Evolutionary conservation across 768 basidiomycete genomes (phyloP).

Genomic region (Paxillus involutus): DNA sequence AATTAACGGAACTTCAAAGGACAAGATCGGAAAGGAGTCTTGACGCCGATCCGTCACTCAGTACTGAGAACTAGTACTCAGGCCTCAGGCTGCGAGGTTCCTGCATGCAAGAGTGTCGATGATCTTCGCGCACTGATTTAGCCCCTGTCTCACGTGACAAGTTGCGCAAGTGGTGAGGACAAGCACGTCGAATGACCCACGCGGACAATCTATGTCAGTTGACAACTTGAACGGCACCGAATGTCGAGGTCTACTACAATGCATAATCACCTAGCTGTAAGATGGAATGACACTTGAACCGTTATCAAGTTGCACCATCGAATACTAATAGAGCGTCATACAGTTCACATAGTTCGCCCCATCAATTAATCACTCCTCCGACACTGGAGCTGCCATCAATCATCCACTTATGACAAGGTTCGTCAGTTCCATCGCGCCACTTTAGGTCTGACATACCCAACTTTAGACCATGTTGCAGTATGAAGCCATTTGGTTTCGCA

Average conservation of each 20-base stretch:
- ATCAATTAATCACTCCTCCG: background rate
- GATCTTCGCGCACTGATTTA: too few species aligned
- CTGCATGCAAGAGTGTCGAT: too few species aligned
- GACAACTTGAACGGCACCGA: background rate
- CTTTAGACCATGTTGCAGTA: background rate
- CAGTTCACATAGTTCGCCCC: background rate
- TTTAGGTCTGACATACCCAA: background rate
- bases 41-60: too few species aligned
- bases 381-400: background rate
- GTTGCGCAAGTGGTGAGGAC: too few species aligned
- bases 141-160: too few species aligned
- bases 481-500: background rate
- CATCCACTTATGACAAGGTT: background rate
- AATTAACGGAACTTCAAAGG: too few species aligned
- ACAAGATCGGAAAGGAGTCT: too few species aligned
- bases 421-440: background rate
- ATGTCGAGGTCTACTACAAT: too few species aligned
- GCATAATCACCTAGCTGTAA: background rate
- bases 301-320: background rate
- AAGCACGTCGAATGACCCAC: too few species aligned
- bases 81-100: too few species aligned
- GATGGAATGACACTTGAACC: background rate
- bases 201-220: background rate
- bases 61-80: too few species aligned
- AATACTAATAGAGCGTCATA: background rate